Base-by-base conservation (phyloP, 2,329 filamentous ascomycete species). In the Trichothecium sympodiale region DNA sequence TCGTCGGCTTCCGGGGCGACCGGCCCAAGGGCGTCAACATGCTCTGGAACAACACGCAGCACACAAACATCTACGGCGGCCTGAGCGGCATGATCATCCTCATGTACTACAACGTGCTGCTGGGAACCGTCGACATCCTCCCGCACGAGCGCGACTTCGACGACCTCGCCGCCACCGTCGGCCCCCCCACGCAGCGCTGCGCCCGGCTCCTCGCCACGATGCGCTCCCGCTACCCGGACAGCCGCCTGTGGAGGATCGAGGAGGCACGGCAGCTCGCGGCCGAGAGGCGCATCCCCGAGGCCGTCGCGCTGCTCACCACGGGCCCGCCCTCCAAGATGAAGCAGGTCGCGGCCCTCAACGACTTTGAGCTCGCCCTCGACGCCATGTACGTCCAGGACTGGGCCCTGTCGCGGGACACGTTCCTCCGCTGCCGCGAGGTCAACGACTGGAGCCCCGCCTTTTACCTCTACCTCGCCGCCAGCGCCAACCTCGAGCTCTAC, bases 1-100 rank as follows among this genome's bases (percentile, higher is more conserved):
- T 96, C 29, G 82, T 95, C 20, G 91, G 91, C 1, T 96, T 96
- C 61, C 79, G 76, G 41, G 91, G 91, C 23, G 88, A 96, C 53
- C 80, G 88, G 30, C 77, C 85, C 42, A 72, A 80, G 28, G 91
- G 88, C 8, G 69, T 95, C 23, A 68, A 72, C 28, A 82, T 95
- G 74, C 74, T 98, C 4, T 98, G 91, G 91, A 79, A 84, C 53
- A 84, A 86, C 10, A 87, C 85, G 16, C 77, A 79, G 34, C 91
- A 88, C 54, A 62, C 79, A 42, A 94, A 94, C 54, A 74, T 96
- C 49, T 93, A 95, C 51, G 89, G 88, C n/a, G 89, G 84, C 6
- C 80, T 96, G 52, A 80, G 88, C 0, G 85, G 81, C 0, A 68
- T 96, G 29, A 73, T 85, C 17, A 64, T 95, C 0, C 68, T 96